Conservation (phyloP, 2,329 filamentous ascomycete genomes). For the Apiospora pterosperma region DNA sequence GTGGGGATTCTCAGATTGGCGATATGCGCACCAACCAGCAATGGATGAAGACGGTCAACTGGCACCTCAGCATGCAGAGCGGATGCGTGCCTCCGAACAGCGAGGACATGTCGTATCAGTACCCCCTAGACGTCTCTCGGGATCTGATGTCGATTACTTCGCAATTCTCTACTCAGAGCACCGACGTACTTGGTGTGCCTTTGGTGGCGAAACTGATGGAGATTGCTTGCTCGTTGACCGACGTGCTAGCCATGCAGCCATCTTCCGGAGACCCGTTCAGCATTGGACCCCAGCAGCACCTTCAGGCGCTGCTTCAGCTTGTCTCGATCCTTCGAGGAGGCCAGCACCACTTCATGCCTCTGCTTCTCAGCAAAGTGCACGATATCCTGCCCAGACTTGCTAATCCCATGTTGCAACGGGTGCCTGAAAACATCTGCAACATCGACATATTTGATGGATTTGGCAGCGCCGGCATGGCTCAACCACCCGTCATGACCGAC, state of each 20-base stretch:
- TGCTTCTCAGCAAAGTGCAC: constrained; percentile 72
- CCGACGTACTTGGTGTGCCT: constrained; percentile 72
- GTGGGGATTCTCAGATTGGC: constrained; percentile 49
- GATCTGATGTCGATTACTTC: constrained; percentile 66
- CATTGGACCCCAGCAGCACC: constrained; percentile 67
- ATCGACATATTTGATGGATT: constrained; percentile 67
- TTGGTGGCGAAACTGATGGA: constrained; percentile 81
- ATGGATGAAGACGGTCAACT: constrained; percentile 62
- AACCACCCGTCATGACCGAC: constrained; percentile 45
- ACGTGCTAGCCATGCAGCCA: constrained; percentile 66
- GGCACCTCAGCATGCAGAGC: constrained; percentile 58
- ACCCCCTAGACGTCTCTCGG: constrained; percentile 58
- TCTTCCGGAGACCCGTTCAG: constrained; percentile 60
- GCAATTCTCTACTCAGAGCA: constrained; percentile 67
- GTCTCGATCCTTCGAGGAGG: constrained; percentile 71
- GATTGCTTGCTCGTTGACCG: constrained; percentile 68
- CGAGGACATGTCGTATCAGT: constrained; percentile 59
- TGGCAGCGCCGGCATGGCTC: constrained; percentile 59
- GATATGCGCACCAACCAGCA: constrained; percentile 59
- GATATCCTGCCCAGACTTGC: constrained; percentile 64
- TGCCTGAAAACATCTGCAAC: constrained; percentile 49
- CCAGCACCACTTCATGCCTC: constrained; percentile 71
- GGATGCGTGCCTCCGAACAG: constrained; percentile 45
- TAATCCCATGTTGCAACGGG: constrained; percentile 57
- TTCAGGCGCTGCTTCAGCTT: constrained; percentile 66